Conservation (phyloP, 1,139 yeast species). For the Debaryomycetaceae sp. region DNA sequence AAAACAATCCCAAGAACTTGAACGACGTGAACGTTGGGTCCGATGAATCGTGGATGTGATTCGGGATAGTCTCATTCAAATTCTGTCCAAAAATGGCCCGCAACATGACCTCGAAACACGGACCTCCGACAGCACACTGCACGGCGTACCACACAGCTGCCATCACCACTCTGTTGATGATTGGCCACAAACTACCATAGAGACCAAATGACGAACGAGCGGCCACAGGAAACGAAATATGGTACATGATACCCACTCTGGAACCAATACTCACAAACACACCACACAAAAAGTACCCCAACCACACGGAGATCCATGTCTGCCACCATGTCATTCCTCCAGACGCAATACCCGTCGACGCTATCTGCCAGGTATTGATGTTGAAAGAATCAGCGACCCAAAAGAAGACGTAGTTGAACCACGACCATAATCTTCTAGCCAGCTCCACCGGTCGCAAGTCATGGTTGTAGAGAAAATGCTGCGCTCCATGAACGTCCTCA, state of each 20-base stretch:
- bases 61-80: constrained; percentile 39
- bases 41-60: constrained; percentile 44
- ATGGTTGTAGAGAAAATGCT: constrained; percentile 62
- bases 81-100: constrained; percentile 64
- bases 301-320: constrained; percentile 82
- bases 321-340: constrained; percentile 86
- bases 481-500: constrained; percentile 39
- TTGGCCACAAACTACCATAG: constrained; percentile 78
- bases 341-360: constrained; percentile 70
- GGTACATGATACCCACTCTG: constrained; percentile 70
- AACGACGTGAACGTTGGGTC: constrained; percentile 51
- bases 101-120: constrained; percentile 72
- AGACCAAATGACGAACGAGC: constrained; percentile 74
- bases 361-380: constrained; percentile 88
- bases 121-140: constrained; percentile 79
- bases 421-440: constrained; percentile 68
- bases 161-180: constrained; percentile 76
- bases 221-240: constrained; percentile 74
- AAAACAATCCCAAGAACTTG: constrained; percentile 67
- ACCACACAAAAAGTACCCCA: constrained; percentile 62
- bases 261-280: constrained; percentile 61
- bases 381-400: constrained; percentile 90
- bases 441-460: constrained; percentile 78
- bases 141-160: constrained; percentile 84
- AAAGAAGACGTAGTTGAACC: constrained; percentile 74